A percentile compares a stretch with the other conserved stretches of the same genome.
Evolutionary conservation across 352 stramenopile species (phyloP).

Genomic region (Pythium monospermum): DNA sequence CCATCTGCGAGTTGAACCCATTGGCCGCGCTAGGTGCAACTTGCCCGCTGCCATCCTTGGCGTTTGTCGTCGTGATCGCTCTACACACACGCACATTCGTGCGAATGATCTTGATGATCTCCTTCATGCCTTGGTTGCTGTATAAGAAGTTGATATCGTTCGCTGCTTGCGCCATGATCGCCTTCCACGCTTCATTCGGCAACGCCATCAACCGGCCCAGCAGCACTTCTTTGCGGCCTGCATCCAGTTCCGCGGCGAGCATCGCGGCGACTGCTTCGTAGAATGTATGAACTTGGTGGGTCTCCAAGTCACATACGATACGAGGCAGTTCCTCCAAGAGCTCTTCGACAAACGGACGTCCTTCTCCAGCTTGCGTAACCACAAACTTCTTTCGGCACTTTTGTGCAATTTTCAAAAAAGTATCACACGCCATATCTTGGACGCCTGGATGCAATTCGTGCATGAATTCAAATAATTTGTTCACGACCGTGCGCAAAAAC

Average conservation of each 20-base stretch:
- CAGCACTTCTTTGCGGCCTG: slow-evolving; percentile 87
- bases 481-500: slow-evolving; percentile 99
- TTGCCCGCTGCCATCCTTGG: slow-evolving; percentile 17
- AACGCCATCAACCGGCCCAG: slow-evolving; percentile 95
- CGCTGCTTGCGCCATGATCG: slow-evolving; percentile 74
- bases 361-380: slow-evolving; percentile 91
- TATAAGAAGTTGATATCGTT: slow-evolving; percentile 80
- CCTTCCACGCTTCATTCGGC: slow-evolving; percentile 90
- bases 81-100: slow-evolving; percentile 97
- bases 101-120: slow-evolving; percentile 98
- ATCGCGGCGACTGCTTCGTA: slow-evolving; percentile 97
- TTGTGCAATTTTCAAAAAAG: slow-evolving; percentile 98
- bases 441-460: slow-evolving; percentile 99
- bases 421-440: slow-evolving; percentile 99
- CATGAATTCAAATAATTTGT: slow-evolving; percentile 99
- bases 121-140: slow-evolving; percentile 70
- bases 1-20: slow-evolving; percentile 97
- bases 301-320: slow-evolving; percentile 97
- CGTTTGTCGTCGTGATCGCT: slow-evolving; percentile 52
- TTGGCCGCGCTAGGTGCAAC: slow-evolving; percentile 58
- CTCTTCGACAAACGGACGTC: slow-evolving; percentile 95
- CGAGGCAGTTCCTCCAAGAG: slow-evolving; percentile 92
- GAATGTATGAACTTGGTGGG: slow-evolving; percentile 99
- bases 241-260: slow-evolving; percentile 68
- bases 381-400: slow-evolving; percentile 99